Percentiles rank a stretch among this genome's conserved stretches.
Evolutionary conservation across 345 rosid genomes (phyloP).

Genomic region (Mangifera indica): DNA sequence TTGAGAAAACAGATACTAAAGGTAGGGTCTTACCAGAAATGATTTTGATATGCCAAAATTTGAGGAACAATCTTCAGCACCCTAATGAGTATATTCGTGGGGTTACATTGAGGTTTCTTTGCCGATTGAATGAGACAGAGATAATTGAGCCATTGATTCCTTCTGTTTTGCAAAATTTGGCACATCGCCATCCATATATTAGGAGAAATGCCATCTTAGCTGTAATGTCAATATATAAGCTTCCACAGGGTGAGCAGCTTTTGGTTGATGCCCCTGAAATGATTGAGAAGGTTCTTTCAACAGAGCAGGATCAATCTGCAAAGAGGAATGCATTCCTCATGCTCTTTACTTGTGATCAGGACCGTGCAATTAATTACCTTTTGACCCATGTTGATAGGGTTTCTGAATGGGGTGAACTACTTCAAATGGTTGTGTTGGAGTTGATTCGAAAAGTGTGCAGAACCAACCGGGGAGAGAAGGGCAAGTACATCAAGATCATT

Average conservation of each 20-base stretch:
- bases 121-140: conserved; percentile 69
- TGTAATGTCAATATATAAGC: conserved; percentile 69
- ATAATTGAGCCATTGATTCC: conserved; percentile 74
- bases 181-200: conserved; percentile 70
- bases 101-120: conserved; percentile 71
- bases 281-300: conserved; percentile 65
- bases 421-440: conserved; percentile 79
- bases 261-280: conserved; percentile 74
- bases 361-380: conserved; percentile 60
- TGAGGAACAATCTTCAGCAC: conserved; percentile 94
- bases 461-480: conserved; percentile 61
- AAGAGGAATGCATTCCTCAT: conserved; percentile 79
- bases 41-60: conserved; percentile 91
- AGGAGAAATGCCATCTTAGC: conserved; percentile 74
- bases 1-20: conserved; percentile 74
- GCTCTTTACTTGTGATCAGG: conserved; percentile 74
- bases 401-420: conserved; percentile 68
- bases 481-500: conserved; percentile 69
- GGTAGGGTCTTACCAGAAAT: conserved; percentile 88
- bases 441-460: conserved; percentile 72
- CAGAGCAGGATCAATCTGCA: conserved; percentile 72
- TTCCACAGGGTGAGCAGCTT: conserved; percentile 73
- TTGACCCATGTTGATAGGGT: conserved; percentile 65
- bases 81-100: conserved; percentile 95
- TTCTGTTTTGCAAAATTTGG: conserved; percentile 64